Percentiles rank a stretch among this genome's conserved stretches.
These are phyloP conservation scores for Dentipellis sp. DNA, from an alignment of 768 basidiomycete genomes.

Conservation along the genomic window DNA sequence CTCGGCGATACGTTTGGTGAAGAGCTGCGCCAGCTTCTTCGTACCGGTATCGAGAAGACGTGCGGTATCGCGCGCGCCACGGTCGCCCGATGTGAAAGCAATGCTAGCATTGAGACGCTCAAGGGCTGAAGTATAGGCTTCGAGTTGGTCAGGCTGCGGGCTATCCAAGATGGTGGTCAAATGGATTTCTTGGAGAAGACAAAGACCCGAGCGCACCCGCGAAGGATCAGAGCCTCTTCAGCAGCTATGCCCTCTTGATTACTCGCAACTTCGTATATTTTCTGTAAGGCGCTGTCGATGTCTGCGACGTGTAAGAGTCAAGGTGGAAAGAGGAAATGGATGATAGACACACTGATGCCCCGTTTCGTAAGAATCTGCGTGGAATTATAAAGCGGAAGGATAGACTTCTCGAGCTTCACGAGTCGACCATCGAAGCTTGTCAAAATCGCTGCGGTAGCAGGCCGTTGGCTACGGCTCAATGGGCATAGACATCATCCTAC, in stretches of 20 bases:
- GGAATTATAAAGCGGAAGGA: constrained; percentile 72
- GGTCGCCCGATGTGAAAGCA: constrained; percentile 60
- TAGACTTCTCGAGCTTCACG: constrained; percentile 78
- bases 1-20: constrained; percentile 84
- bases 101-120: constrained; percentile 73
- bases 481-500: constrained; percentile 20
- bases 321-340: neutral
- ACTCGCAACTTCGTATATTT: constrained; percentile 72
- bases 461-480: neutral
- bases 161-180: constrained; percentile 25
- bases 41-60: constrained; percentile 75
- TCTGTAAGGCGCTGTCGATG: constrained; percentile 68
- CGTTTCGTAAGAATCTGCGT: constrained; percentile 68
- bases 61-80: constrained; percentile 50
- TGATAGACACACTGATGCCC: constrained; percentile 48
- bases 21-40: constrained; percentile 73
- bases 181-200: neutral
- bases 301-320: constrained; percentile 32
- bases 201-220: constrained; percentile 43
- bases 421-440: constrained; percentile 78
- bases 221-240: constrained; percentile 70
- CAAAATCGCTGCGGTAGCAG: constrained; percentile 54
- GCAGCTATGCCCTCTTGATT: constrained; percentile 66
- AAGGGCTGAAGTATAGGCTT: constrained; percentile 59
- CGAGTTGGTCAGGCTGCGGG: constrained; percentile 61